Evolutionary conservation across 148 eudicot species (phyloP).

Genomic region (Gaultheria prostrata): DNA sequence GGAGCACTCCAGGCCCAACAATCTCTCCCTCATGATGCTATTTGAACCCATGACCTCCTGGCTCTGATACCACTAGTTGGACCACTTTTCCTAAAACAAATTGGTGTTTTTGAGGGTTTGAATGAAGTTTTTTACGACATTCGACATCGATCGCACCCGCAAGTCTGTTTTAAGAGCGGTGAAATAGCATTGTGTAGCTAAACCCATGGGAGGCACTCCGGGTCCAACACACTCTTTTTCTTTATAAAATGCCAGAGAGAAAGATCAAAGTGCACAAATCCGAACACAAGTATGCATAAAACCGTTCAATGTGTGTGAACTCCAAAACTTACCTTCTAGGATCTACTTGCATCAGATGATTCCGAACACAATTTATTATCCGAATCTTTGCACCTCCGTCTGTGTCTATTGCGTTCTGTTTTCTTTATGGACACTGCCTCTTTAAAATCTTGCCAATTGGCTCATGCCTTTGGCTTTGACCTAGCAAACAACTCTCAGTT

Average conservation of each 20-base stretch:
- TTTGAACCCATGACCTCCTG: too few relatives aligned
- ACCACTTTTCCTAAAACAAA: too few relatives aligned
- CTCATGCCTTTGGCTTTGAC: slow-evolving; percentile 8
- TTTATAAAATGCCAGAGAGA: not conserved
- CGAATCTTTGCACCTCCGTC: not conserved
- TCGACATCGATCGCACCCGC: too few relatives aligned
- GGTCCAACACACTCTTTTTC: not conserved
- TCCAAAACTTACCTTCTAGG: not conserved
- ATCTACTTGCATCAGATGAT: not conserved
- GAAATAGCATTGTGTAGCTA: too few relatives aligned
- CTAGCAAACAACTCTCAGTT: not conserved
- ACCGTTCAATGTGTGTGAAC: not conserved
- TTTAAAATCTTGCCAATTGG: not conserved
- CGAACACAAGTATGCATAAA: not conserved
- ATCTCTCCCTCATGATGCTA: too few relatives aligned
- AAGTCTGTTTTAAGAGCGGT: too few relatives aligned
- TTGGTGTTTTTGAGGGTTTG: too few relatives aligned
- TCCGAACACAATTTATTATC: not conserved
- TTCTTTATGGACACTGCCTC: slow-evolving; percentile 11
- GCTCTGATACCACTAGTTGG: too few relatives aligned
- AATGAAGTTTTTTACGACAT: too few relatives aligned
- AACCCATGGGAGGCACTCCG: too few relatives aligned
- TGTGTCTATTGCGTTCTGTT: not conserved
- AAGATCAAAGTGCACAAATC: not conserved
- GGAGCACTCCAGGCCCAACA: too few relatives aligned